Evolutionary conservation across 2,329 filamentous ascomycete genomes (phyloP), one percentile per base, ranked within the genome.

Genomic region (Xylaria sp.): DNA sequence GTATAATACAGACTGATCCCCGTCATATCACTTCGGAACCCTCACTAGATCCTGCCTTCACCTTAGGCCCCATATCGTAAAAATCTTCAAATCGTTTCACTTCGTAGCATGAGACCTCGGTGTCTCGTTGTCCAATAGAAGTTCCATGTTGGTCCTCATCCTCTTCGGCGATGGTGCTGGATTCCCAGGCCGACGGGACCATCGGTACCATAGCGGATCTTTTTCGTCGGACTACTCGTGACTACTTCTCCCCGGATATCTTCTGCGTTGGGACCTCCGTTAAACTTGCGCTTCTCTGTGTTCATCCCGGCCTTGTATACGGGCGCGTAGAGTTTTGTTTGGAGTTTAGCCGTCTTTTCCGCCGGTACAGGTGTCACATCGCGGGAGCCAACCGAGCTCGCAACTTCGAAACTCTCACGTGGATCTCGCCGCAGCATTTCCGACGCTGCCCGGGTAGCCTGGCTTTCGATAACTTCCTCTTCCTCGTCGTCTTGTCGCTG

Each of bases 381-480:
- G 29, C 82, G 79, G 16, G 82, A 84, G 6, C 77, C 81, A 1
- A 78, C 78, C 1, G 84, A 82, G 68, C 79, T 80, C 0, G 81
- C 82, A 2, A 85, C 80, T 50, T 87, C 86, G 27, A 87, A 86
- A 70, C 84, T 86, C 75, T 85, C 82, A 10, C 84, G 81, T 1
- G 85, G 81, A 60, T 88, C 84, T 44, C 88, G 85, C 18, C 91
- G 90, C 70, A 93, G 85, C 89, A 95, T 90, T 72, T 89, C 90
- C 1, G 91, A 90, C 1, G 93, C 93, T 53, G 90, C 89, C 71
- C 92, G 91, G 75, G 91, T 94, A 9, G 93, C 93, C 75, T 93
- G 92, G 66, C 91, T 93, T 75, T 91, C 91, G 40, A 85, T 87
- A 0, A 94, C 81, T 51, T 91, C 89, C 71, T 92, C 87, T 48